Evolutionary conservation across 225 moss, liverwort and hornwort genomes (phyloP).

Genomic region (Neckera pumila): DNA sequence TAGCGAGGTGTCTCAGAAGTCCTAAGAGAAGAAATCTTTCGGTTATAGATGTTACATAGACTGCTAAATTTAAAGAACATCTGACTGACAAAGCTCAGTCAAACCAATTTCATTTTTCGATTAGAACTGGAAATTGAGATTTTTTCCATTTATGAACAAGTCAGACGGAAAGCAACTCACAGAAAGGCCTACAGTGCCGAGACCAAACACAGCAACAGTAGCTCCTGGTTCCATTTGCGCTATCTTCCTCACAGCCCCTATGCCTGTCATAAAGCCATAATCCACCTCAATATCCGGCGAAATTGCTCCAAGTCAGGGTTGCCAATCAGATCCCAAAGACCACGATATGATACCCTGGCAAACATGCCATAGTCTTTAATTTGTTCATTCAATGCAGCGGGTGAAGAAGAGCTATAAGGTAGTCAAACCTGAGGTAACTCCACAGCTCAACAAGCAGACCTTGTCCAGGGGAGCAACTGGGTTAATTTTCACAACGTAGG

Average conservation of each 20-base stretch:
- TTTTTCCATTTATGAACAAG: neutral
- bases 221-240: conserved; percentile 72
- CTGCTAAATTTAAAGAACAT: neutral
- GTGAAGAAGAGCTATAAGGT: neutral
- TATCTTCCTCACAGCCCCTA: conserved; percentile 76
- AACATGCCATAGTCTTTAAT: neutral
- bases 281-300: neutral
- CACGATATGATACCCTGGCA: neutral
- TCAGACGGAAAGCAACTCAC: conserved; percentile 27
- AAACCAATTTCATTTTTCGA: neutral
- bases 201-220: conserved; percentile 71
- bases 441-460: conserved; percentile 78
- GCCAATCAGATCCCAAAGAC: neutral
- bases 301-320: neutral
- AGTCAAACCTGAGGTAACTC: conserved; percentile 58
- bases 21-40: neutral
- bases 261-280: conserved; percentile 29
- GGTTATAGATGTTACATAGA: neutral
- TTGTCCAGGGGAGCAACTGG: conserved; percentile 57
- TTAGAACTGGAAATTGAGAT: neutral
- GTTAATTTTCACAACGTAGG: conserved; percentile 76
- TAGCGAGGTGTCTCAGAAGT: neutral
- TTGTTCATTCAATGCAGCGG: neutral
- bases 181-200: conserved; percentile 73
- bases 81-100: neutral